Evolutionary conservation across 2,329 filamentous ascomycete genomes (phyloP).

Genomic region (Didymosphaeria variabile): DNA sequence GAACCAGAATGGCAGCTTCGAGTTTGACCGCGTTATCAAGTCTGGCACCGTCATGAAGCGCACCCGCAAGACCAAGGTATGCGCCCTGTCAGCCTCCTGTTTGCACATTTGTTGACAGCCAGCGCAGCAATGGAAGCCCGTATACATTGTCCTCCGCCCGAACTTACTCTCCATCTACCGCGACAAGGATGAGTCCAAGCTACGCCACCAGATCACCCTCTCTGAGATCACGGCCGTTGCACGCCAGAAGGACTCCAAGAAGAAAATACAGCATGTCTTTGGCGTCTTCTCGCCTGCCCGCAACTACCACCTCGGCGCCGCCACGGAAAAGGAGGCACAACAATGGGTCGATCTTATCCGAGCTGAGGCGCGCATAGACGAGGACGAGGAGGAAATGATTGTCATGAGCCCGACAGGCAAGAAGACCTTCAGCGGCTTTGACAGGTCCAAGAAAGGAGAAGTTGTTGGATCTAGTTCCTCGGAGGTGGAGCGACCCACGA

Average conservation of each 20-base stretch:
- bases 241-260: slow-evolving; percentile 86
- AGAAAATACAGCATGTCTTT: slow-evolving; percentile 86
- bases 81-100: slow-evolving; percentile 8
- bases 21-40: slow-evolving; percentile 93
- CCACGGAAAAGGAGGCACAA: slow-evolving; percentile 75
- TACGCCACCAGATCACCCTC: slow-evolving; percentile 86
- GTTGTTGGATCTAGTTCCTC: slow-evolving; percentile 56
- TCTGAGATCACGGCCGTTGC: slow-evolving; percentile 92
- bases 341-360: slow-evolving; percentile 89
- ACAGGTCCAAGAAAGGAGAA: slow-evolving; percentile 35
- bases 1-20: slow-evolving; percentile 94
- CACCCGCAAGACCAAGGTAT: slow-evolving; percentile 88
- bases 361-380: slow-evolving; percentile 81
- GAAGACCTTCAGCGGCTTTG: slow-evolving; percentile 55
- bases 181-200: slow-evolving; percentile 85
- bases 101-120: slow-evolving; percentile 21
- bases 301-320: slow-evolving; percentile 89
- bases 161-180: slow-evolving; percentile 94
- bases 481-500: slow-evolving; percentile 51
- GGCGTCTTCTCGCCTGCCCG: slow-evolving; percentile 89
- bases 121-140: slow-evolving; percentile 85
- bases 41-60: slow-evolving; percentile 86
- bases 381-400: slow-evolving; percentile 86
- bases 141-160: slow-evolving; percentile 88
- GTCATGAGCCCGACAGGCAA: slow-evolving; percentile 71